Evolutionary conservation across 2,329 filamentous ascomycete species (phyloP).

Genomic region (Dendrostoma leiphaemia): DNA sequence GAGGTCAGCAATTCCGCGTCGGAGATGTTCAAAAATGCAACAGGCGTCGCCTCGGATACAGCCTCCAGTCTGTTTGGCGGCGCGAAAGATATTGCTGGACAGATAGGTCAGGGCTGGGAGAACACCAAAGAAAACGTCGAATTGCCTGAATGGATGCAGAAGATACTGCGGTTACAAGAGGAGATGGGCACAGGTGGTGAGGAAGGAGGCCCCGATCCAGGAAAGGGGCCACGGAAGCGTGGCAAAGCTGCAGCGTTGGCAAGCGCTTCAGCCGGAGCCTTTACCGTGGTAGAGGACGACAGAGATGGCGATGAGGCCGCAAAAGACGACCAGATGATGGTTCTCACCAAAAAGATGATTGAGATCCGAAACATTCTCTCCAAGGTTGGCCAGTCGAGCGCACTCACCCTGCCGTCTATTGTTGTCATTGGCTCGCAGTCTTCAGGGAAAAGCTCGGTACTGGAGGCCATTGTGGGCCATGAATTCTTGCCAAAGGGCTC

Average conservation of each 20-base stretch:
- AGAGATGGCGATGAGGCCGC: constrained; percentile 64
- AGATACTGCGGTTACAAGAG: constrained; percentile 63
- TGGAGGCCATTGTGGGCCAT: constrained; percentile 96
- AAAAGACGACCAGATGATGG: constrained; percentile 98
- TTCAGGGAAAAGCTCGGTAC: constrained; percentile 94
- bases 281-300: constrained; percentile 60
- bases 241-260: constrained; percentile 59
- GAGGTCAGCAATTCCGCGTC: constrained; percentile 76
- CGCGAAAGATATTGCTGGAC: constrained; percentile 71
- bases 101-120: constrained; percentile 78
- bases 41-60: constrained; percentile 66
- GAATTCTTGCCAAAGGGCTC: constrained; percentile 97
- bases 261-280: constrained; percentile 66
- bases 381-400: constrained; percentile 86
- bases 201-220: constrained; percentile 45
- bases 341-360: constrained; percentile 99
- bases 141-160: constrained; percentile 74
- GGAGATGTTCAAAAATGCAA: constrained; percentile 72
- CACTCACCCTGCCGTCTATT: constrained; percentile 87
- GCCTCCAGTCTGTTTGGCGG: constrained; percentile 70
- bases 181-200: constrained; percentile 48
- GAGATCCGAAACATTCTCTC: constrained; percentile 92
- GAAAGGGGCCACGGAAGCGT: constrained; percentile 52
- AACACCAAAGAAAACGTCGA: constrained; percentile 73
- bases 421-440: constrained; percentile 99